Base-by-base conservation (phyloP, 2,329 filamentous ascomycete genomes). In the Aureobasidium namibiae region DNA sequence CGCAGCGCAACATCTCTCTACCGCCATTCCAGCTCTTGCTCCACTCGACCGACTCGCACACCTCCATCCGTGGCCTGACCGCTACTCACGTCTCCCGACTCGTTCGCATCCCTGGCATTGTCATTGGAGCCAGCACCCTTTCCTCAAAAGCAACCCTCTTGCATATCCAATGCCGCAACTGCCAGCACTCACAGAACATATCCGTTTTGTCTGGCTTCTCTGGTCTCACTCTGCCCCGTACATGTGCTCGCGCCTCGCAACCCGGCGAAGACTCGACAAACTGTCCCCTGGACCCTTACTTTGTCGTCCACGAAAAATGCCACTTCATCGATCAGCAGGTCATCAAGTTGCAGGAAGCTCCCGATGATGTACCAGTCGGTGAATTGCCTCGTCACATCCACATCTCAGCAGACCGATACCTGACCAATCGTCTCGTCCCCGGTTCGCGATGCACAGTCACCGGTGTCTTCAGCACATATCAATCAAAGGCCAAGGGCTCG, bases 391-490 rank as follows among this genome's bases (percentile, higher is more conserved):
- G 94, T 42, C 94, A 99, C 67, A 95, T 99, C 46, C 82, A 97
- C 62, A 89, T 99, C 62, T 95, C 92, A 0, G 94, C 94, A n/a
- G 94, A 99, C 70, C 84, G 94, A 56, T 96, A 97, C 70, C 79
- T 99, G 48, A 94, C 92, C 11, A 99, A 99, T 71, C 85, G 91
- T 54, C 94, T 99, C 3, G 92, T 99, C 3, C 94, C 94, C 6
- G 94, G 94, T 31, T 95, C 92, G 53, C 83, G 92, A 71, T 99
- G 94, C 72, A 95, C 91, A 2, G 82, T 99, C 18, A 97, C 94
- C 83, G 94, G 94, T 21, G 90, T 99, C 34, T 99, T 96, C 77
- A 96, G 92, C 31, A 97, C 97, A 69, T 99, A 96, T 73, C 90
- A 96, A 72, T 88, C 87, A 66, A 88, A 87, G 41, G 87, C 84